A percentile compares a stretch with the other conserved stretches of the same genome.
Conservation (phyloP, 345 rosid species). For the Eucalyptus tenuipes region DNA sequence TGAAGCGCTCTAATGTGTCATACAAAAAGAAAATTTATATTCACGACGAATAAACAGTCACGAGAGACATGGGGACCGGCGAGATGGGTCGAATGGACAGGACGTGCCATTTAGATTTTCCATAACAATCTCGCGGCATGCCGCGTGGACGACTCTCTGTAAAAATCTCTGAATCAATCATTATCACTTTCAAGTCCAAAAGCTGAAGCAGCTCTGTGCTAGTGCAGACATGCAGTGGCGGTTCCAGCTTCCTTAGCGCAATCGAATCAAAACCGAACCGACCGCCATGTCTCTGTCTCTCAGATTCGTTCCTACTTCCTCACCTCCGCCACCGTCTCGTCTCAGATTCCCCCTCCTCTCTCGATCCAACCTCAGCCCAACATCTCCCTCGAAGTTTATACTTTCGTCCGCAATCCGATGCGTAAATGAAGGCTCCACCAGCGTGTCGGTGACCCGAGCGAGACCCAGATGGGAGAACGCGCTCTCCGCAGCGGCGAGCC, state of each 20-base stretch:
- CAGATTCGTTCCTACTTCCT: not conserved
- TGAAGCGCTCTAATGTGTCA: not conserved
- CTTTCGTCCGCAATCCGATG: not conserved
- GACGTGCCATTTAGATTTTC: not conserved
- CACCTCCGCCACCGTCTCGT: not conserved
- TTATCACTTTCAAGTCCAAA: not conserved
- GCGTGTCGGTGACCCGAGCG: not conserved
- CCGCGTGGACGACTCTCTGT: not conserved
- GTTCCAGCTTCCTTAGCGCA: not conserved
- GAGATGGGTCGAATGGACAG: not conserved
- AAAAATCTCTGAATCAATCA: not conserved
- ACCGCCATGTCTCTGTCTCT: slow-evolving; percentile 18
- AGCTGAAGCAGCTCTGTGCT: not conserved
- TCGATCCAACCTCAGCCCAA: not conserved
- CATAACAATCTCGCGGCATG: not conserved
- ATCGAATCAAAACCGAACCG: not conserved
- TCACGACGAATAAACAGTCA: not conserved
- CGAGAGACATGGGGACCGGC: not conserved
- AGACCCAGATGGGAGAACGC: slow-evolving; percentile 33
- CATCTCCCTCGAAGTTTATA: not conserved
- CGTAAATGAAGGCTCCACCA: slow-evolving; percentile 2
- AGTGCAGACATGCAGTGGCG: not conserved
- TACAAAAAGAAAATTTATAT: not conserved
- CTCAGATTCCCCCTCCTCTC: not conserved
- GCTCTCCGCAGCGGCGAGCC: slow-evolving; percentile 43